A percentile compares a stretch with the other conserved stretches of the same genome.
Evolutionary conservation across 495 filamentous ascomycete genomes (phyloP).

Genomic region (Immersiella caudata): DNA sequence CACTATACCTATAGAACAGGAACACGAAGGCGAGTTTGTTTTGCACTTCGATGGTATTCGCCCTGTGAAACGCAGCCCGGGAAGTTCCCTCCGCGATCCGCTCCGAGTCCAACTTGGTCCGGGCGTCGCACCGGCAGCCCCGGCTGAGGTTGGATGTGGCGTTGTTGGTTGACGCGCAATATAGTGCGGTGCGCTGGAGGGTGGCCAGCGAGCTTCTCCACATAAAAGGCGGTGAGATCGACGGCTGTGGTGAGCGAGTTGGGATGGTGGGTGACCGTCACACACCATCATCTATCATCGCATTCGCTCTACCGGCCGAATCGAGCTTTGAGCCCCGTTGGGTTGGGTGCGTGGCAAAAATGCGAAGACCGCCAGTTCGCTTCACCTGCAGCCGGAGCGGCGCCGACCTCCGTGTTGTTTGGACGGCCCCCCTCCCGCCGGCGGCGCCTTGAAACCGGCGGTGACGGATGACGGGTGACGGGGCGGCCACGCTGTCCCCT

Average conservation of each 20-base stretch:
- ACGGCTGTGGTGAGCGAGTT: not conserved
- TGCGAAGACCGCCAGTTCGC: not conserved
- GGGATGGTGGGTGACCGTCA: not conserved
- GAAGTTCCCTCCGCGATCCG: not conserved
- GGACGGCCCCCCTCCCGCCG: not conserved
- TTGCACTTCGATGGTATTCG: not conserved
- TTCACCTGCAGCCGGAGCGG: not conserved
- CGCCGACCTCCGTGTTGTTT: not conserved
- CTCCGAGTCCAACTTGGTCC: not conserved
- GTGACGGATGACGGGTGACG: not conserved
- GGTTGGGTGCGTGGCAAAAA: not conserved
- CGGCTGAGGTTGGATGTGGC: not conserved
- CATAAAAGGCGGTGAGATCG: not conserved
- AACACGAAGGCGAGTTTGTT: not conserved
- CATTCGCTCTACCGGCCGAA: not conserved
- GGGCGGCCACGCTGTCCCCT: not conserved
- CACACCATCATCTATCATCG: not conserved
- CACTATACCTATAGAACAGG: too few species aligned
- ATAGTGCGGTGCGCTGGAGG: not conserved
- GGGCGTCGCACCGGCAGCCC: not conserved
- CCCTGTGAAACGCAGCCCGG: not conserved
- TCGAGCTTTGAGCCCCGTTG: not conserved
- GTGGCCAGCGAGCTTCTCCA: not conserved
- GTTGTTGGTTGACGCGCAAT: not conserved
- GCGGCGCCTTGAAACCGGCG: not conserved